phyloP scores from a whole-genome alignment of 257 asterid genomes.

The Gentiana straminea region DNA sequence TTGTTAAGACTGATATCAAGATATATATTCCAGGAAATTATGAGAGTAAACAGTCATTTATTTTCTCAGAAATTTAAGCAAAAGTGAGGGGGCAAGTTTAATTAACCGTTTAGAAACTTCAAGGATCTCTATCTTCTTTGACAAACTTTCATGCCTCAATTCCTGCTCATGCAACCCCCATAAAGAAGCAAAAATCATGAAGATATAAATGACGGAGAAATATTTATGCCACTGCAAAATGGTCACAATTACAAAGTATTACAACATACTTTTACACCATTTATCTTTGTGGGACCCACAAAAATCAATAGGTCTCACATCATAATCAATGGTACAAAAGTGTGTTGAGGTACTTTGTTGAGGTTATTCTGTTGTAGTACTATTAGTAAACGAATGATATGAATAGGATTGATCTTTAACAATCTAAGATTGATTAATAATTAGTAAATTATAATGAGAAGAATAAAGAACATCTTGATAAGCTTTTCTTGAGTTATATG shows the following conservation, averaged over 20 bases:
- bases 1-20: no score
- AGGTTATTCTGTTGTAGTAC: not conserved
- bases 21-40: no score
- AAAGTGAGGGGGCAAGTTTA: no score
- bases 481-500: not conserved
- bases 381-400: not conserved
- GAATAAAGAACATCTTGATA: not conserved
- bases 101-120: conserved; percentile 46
- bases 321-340: no score
- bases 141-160: conserved; percentile 45
- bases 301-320: no score
- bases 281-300: no score
- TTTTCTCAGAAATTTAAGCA: no score
- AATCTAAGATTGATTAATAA: not conserved
- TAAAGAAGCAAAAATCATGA: not conserved
- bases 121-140: conserved; percentile 50
- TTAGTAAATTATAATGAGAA: not conserved
- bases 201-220: not conserved
- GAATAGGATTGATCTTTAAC: not conserved
- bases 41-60: no score
- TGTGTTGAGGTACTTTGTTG: not conserved
- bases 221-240: not conserved
- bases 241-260: no score
- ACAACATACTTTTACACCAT: no score
- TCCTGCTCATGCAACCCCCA: conserved; percentile 30